A percentile compares a stretch with the other conserved stretches of the same genome.
phyloP scores from a whole-genome alignment of 1,284 basidiomycete genomes.

The Malassezia yamatoensis region DNA sequence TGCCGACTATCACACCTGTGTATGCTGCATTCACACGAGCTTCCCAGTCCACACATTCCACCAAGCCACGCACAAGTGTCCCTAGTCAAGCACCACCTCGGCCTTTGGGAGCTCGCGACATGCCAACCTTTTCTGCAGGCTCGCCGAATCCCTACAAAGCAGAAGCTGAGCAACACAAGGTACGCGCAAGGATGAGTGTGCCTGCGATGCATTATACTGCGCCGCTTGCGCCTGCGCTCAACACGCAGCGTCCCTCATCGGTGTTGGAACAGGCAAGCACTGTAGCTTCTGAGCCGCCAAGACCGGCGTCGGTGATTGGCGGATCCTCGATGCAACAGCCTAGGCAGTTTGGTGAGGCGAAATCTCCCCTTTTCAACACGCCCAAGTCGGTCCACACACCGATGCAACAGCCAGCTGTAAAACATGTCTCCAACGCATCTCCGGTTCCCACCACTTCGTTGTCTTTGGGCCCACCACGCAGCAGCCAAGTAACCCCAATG shows the following conservation, averaged over 20 bases:
- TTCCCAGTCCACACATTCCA: neutral
- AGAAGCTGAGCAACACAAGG: neutral
- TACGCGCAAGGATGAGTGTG: neutral
- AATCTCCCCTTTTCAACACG: too few species aligned
- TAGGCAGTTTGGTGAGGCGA: too few species aligned
- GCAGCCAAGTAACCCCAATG: neutral
- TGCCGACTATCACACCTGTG: constrained; percentile 3
- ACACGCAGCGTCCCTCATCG: neutral
- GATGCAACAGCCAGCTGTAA: too few species aligned
- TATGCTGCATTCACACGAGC: constrained; percentile 15
- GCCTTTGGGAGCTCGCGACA: constrained; percentile 12
- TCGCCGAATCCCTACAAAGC: neutral
- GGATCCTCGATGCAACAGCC: neutral
- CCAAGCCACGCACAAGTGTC: neutral
- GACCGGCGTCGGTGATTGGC: neutral
- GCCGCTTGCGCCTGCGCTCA: neutral
- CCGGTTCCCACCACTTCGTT: too few species aligned
- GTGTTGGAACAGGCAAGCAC: neutral
- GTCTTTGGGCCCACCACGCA: too few species aligned
- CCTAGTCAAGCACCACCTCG: neutral
- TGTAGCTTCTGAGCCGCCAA: neutral
- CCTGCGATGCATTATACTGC: neutral
- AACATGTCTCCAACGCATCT: too few species aligned
- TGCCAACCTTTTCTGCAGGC: neutral
- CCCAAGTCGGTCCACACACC: too few species aligned